Evolutionary conservation across 305 asterid species (phyloP).

Genomic region (Solanum hybrid): DNA sequence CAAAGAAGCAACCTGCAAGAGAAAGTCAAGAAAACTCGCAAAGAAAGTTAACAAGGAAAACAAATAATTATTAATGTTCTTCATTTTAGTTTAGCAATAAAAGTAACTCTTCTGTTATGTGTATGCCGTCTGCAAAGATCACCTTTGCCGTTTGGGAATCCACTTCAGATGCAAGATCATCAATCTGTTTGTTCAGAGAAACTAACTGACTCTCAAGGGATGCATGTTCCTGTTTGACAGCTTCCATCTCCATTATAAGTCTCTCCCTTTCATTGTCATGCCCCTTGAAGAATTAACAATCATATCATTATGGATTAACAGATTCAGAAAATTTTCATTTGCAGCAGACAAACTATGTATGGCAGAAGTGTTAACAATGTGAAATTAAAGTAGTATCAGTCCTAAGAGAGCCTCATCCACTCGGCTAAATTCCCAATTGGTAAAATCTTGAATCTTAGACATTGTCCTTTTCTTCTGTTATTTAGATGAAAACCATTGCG

Average conservation of each 20-base stretch:
- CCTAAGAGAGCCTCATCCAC: background rate
- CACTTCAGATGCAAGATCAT: slow-evolving; percentile 41
- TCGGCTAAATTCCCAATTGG: background rate
- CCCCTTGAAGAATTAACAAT: slow-evolving; percentile 38
- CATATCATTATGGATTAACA: slow-evolving; percentile 6
- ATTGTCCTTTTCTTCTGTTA: background rate
- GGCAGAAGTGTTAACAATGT: background rate
- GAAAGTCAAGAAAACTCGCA: background rate
- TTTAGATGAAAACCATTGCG: background rate
- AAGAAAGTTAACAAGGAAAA: background rate
- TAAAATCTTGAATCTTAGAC: background rate
- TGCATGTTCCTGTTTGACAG: slow-evolving; percentile 49
- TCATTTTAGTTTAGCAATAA: background rate
- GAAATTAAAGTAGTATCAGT: background rate
- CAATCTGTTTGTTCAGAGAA: slow-evolving; percentile 25
- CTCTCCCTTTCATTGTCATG: slow-evolving; percentile 81
- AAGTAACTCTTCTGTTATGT: background rate
- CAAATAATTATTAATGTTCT: slow-evolving; percentile 4
- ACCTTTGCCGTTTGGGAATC: slow-evolving; percentile 72
- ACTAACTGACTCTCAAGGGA: slow-evolving; percentile 25
- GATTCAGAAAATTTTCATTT: background rate
- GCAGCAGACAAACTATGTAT: background rate
- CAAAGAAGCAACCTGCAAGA: slow-evolving; percentile 54
- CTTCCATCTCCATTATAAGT: slow-evolving; percentile 92
- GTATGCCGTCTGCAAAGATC: slow-evolving; percentile 10